Evolutionary conservation across 2,329 filamentous ascomycete species (phyloP).

Genomic region (Alternaria panax): DNA sequence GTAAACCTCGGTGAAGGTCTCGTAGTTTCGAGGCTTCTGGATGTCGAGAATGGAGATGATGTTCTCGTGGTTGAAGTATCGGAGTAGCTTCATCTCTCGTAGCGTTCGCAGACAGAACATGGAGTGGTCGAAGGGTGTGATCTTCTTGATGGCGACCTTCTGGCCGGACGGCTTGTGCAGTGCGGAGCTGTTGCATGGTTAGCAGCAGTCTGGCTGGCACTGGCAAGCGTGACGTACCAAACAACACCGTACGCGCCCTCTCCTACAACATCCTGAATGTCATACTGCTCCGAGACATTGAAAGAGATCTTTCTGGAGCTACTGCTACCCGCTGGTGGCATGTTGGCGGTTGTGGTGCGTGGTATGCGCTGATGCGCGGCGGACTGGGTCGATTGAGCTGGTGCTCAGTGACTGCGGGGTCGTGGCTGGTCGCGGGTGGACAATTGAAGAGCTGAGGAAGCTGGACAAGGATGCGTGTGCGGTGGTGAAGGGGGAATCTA

Average conservation of each 20-base stretch:
- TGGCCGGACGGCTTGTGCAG: slow-evolving; percentile 98
- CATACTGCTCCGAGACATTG: slow-evolving; percentile 99
- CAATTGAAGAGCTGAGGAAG: slow-evolving; percentile 1
- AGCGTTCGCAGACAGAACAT: slow-evolving; percentile 98
- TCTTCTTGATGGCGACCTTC: slow-evolving; percentile 99
- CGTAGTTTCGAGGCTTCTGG: slow-evolving; percentile 95
- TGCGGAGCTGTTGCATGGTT: slow-evolving; percentile 72
- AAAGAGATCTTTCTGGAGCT: slow-evolving; percentile 93
- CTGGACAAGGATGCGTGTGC: slow-evolving; percentile 5
- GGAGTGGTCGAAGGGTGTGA: slow-evolving; percentile 97
- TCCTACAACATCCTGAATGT: slow-evolving; percentile 98
- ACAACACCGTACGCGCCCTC: slow-evolving; percentile 99
- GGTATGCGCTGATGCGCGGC: slow-evolving; percentile 30
- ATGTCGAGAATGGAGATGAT: slow-evolving; percentile 99
- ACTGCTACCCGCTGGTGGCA: slow-evolving; percentile 54
- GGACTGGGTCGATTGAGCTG: slow-evolving; percentile 22
- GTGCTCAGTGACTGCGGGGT: slow-evolving; percentile 20
- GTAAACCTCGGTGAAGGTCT: slow-evolving; percentile 96
- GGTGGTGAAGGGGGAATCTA: slow-evolving; percentile 17
- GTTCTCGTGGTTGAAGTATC: slow-evolving; percentile 99
- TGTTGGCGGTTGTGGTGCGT: slow-evolving; percentile 34
- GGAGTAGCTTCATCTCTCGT: slow-evolving; percentile 97
- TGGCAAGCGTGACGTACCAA: slow-evolving; percentile 69
- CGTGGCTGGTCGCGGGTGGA: slow-evolving; percentile 8
- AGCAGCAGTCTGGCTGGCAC: slow-evolving; percentile 18